Evolutionary conservation across 768 basidiomycete species (phyloP), one percentile per base, ranked within the genome.

Genomic region (Exidia glandulosa): DNA sequence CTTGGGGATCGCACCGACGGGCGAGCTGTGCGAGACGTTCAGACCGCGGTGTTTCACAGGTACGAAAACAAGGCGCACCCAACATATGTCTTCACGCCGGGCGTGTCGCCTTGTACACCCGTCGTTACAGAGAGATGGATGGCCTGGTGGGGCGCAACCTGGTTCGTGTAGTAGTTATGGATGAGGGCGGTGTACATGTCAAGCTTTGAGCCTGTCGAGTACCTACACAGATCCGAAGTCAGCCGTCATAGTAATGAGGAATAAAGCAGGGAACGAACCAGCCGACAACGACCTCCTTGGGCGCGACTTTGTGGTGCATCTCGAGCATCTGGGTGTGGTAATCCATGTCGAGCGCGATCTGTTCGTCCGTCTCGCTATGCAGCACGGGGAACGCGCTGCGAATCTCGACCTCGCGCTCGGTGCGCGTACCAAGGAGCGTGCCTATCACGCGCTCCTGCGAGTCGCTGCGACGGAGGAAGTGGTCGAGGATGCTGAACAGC

Each of bases 161-260:
- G 93, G 79, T 90, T 86, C 41, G 90, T 84, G 73, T 96, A 98
- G 76, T 96, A 96, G 74, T 94, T 93, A 79, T 97, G 95, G 69
- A 98, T 94, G 65, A 98, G 81, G 12, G 95, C 93, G 30, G 94
- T 94, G 75, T 93, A 94, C 6, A 90, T 91, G 75, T 94, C 94
- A 60, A 97, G 80, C 64, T 84, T 83, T 13, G 90, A 87, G 61
- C 90, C 90, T 1, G 95, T 96, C 27, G 93, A 92, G 74, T 93
- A 94, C 92, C 92, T 93, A 67, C 16, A 30, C 50, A 50, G 52
- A 60, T 59, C 36, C 59, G 34, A 23, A 32, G 57, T 23, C 48
- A 50, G 32, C 27, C 4, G 16, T 14, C 25, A 54, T 32, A 13
- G 2, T 41, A 25, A 10, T n/a, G 27, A 55, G 12, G 37, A 16